These are phyloP conservation scores for Cyamopsis tetragonoloba DNA, from an alignment of 306 rosid species.

Conservation along the genomic window DNA sequence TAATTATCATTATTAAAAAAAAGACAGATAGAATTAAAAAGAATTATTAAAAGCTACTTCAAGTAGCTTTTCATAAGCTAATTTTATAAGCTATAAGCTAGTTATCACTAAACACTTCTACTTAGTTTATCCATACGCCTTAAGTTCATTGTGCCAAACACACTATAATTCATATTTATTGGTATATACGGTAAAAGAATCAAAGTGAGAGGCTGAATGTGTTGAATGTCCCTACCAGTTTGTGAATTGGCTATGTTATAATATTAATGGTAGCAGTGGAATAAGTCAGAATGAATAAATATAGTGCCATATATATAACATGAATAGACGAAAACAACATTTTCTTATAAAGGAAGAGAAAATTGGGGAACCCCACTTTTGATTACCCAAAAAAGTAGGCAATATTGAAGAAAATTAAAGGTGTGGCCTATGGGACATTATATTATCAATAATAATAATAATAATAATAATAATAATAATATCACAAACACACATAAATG, in stretches of 20 bases:
- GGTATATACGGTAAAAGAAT: slow-evolving; percentile 2
- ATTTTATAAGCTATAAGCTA: too few species aligned
- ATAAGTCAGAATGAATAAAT: slow-evolving; percentile 30
- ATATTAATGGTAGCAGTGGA: slow-evolving; percentile 26
- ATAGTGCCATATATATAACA: background rate
- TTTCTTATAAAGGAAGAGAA: slow-evolving; percentile 10
- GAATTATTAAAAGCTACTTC: too few species aligned
- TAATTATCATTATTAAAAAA: too few species aligned
- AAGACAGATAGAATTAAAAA: too few species aligned
- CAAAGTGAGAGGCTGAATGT: slow-evolving; percentile 6
- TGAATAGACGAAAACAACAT: background rate
- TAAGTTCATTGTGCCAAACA: too few species aligned
- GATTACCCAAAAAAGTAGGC: slow-evolving; percentile 33
- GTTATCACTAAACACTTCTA: too few species aligned
- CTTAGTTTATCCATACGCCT: too few species aligned
- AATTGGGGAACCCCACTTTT: slow-evolving; percentile 27
- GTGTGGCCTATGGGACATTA: slow-evolving; percentile 31
- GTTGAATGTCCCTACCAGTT: slow-evolving; percentile 28
- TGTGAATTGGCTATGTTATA: slow-evolving; percentile 21
- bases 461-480: too few species aligned
- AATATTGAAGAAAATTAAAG: slow-evolving; percentile 19
- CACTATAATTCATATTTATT: too few species aligned
- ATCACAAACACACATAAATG: slow-evolving; percentile 43
- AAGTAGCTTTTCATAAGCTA: too few species aligned
- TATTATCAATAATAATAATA: too few species aligned